Evolutionary conservation across 306 rosid genomes (phyloP), one percentile per base, ranked within the genome.

Genomic region (Medicago ruthenica): DNA sequence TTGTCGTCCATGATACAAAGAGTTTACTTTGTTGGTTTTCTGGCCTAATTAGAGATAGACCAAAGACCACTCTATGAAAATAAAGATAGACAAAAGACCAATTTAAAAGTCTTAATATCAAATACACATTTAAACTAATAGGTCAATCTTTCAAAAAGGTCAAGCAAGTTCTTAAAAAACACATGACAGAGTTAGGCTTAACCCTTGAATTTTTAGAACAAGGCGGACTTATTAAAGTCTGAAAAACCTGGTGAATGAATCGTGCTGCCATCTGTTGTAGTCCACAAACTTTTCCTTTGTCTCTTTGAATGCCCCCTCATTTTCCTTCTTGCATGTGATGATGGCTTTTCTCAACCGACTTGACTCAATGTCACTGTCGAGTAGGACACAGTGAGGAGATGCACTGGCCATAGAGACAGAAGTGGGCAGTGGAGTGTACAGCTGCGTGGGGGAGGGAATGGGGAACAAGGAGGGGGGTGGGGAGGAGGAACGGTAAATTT

Each of bases 281-380:
- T 91, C 96, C 36, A 93, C 97, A 55, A 82, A 85, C 67, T 83
- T 96, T 21, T 87, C 84, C 85, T 83, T 87, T 65, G 80, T 89
- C 83, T 88, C 91, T 62, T 80, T 73, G 87, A 91, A 89, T 15
- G 86, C 85, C 20, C 78, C 21, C 18, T 83, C 87, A 69, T 78
- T 75, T 17, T 47, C 48, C 42, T 79, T 73, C 41, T 68, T 63
- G 87, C 87, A 81, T 5, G 66, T 22, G 24, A 91, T 60, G 9
- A 44, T 71, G 14, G 45, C 73, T 40, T 37, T 15, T 27, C 39
- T 15, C 34, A 39, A 50, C 12, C 73, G 79, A 67, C 74, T 53
- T 3, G 85, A 69, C 34, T 62, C 86, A 41, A 59, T 15, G 39
- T 59, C 40, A 8, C 41, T 21, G 73, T 57, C 67, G 36, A 83